Base-by-base conservation (phyloP, 345 rosid genomes). In the Aegle marmelos region DNA sequence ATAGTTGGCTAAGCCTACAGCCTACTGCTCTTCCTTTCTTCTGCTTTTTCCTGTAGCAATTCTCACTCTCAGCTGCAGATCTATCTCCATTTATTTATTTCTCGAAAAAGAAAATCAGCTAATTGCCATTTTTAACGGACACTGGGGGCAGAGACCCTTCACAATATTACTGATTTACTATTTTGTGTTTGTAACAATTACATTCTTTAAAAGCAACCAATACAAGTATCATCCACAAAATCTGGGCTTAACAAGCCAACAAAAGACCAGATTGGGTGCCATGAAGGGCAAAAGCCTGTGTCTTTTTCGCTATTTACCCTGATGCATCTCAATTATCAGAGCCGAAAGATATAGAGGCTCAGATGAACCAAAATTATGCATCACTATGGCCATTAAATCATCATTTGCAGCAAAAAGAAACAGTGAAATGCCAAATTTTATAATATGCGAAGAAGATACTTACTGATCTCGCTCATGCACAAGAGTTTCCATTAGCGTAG, bases 381-480 rank as follows among this genome's bases (percentile, higher is more conserved):
- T 39, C 57, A 41, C 27, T 39, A 60, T 54, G 27, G 58, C 62
- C 61, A 61, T n/a, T n/a, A 62, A 25, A 27, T 13, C 25, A 41
- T 36, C 70, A 30, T 39, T 39, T 10, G 53, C 28, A 59, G 14
- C 71, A 36, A 30, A 37, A 65, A 9, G 25, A 34, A 65, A 65
- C 4, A 65, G 2, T 17, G 58, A 24, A 61, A 36, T 63, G 6
- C n/a, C 31, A 58, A 75, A 70, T 33, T 13, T 16, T 36, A 68
- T 17, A 74, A 9, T 76, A 54, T 60, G 65, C 22, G 3, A 31
- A 84, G 53, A 75, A 77, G 85, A 75, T 66, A 89, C 93, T 93
- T 68, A 97, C 99, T 94, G 94, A 83, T 97, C 99, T 85, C 99
- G 86, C 80, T 97, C 99, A 78, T 89, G 97, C 25, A 94, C 97